phyloP scores from a whole-genome alignment of 495 filamentous ascomycete genomes.

The Cladorrhinum samala region DNA sequence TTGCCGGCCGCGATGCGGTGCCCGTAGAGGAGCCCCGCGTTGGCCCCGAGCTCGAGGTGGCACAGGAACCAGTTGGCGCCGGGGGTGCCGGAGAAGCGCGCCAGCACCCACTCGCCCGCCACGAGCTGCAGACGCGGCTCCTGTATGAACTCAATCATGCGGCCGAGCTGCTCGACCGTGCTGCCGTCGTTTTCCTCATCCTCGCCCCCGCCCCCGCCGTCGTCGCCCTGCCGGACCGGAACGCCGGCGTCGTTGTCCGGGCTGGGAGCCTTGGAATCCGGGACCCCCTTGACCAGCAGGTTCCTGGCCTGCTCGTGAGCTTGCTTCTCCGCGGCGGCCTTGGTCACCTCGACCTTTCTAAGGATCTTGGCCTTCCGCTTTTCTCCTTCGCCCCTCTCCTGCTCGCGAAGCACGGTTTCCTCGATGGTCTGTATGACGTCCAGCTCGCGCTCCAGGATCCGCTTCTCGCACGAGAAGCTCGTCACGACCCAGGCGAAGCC shows the following conservation, averaged over 20 bases:
- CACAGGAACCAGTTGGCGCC: slow-evolving; percentile 45
- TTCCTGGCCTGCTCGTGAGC: background rate
- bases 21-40: slow-evolving; percentile 32
- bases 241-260: background rate
- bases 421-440: slow-evolving; percentile 31
- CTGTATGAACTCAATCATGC: slow-evolving; percentile 40
- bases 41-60: slow-evolving; percentile 35
- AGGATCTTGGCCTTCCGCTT: slow-evolving; percentile 4
- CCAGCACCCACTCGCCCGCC: slow-evolving; percentile 46
- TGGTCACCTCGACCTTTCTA: background rate
- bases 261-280: too few species aligned
- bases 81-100: slow-evolving; percentile 35
- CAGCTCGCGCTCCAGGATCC: slow-evolving; percentile 31
- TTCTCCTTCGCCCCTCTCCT: slow-evolving; percentile 15
- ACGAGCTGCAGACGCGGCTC: slow-evolving; percentile 31
- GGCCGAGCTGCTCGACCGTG: slow-evolving; percentile 27
- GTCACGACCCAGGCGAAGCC: slow-evolving; percentile 30
- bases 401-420: slow-evolving; percentile 16
- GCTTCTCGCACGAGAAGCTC: slow-evolving; percentile 31
- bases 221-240: background rate
- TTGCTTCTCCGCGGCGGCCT: background rate
- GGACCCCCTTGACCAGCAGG: background rate
- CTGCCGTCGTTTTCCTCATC: slow-evolving; percentile 9
- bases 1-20: slow-evolving; percentile 33
- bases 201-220: background rate